A percentile compares a stretch with the other conserved stretches of the same genome.
phyloP scores from a whole-genome alignment of 805 yeast species.

The Grigorovia humatica region DNA sequence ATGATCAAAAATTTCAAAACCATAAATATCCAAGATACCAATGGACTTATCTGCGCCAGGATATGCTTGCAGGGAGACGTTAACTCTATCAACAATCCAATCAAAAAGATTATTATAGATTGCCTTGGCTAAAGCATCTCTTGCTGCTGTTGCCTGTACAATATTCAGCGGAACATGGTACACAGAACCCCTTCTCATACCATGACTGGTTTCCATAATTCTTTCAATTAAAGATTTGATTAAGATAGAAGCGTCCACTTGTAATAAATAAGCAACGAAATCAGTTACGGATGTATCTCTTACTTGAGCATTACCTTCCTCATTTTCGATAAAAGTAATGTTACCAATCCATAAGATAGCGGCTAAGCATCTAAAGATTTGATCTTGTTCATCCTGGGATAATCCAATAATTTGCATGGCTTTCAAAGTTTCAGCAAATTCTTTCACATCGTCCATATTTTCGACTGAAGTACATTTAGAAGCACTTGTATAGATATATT shows the following conservation, averaged over 20 bases:
- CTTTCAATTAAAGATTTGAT: conserved; percentile 65
- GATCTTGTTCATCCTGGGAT: conserved; percentile 73
- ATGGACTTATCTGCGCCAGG: conserved; percentile 55
- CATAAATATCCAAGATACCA: conserved; percentile 92
- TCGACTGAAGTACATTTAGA: conserved; percentile 80
- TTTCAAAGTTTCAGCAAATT: conserved; percentile 65
- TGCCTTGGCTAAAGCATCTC: conserved; percentile 93
- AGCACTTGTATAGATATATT: conserved; percentile 78
- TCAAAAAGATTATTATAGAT: conserved; percentile 87
- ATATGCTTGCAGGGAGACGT: conserved; percentile 54
- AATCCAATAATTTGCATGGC: conserved; percentile 90
- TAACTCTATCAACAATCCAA: conserved; percentile 92
- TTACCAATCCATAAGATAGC: conserved; percentile 93
- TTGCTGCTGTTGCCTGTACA: conserved; percentile 89
- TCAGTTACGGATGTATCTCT: conserved; percentile 86
- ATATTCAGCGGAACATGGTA: conserved; percentile 89
- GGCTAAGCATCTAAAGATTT: conserved; percentile 76
- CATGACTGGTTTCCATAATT: conserved; percentile 82
- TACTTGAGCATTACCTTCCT: conserved; percentile 72
- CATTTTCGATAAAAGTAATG: conserved; percentile 74
- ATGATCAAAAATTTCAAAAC: conserved; percentile 91
- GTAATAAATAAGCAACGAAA: conserved; percentile 84
- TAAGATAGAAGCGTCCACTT: conserved; percentile 61
- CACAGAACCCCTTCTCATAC: conserved; percentile 81
- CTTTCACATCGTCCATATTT: conserved; percentile 74